Base-by-base conservation (phyloP, 1,284 basidiomycete species). In the Earliella scabrosa region DNA sequence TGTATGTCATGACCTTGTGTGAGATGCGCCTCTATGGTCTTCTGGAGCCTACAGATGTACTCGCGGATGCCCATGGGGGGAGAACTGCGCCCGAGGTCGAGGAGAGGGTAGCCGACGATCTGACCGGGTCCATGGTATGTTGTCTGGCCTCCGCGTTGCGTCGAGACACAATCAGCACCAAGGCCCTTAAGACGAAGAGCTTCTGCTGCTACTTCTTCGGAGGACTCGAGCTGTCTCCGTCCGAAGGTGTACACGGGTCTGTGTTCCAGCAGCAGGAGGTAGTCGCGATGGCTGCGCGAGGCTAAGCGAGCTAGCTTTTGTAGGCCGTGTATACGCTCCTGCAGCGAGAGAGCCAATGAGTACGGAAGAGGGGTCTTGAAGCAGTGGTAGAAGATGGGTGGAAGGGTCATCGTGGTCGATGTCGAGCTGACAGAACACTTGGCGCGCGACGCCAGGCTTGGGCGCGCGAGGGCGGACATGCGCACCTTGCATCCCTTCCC, bases 41-140 rank as follows among this genome's bases (percentile, higher is more conserved):
- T n/a, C n/a, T n/a, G n/a, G n/a, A n/a, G n/a, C n/a, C 77, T 76
- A 69, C 86, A 88, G 39, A 94, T 85, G 68, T 93, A 94, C 59
- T 87, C 87, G 41, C 83, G 84, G 58, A 86, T 82, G 29, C n/a
- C n/a, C n/a, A n/a, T n/a, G n/a, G n/a, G n/a, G n/a, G n/a, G n/a
- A n/a, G n/a, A n/a, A n/a, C n/a, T n/a, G n/a, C n/a, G n/a, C n/a
- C n/a, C n/a, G n/a, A n/a, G n/a, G n/a, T n/a, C n/a, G n/a, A 98
- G 78, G 48, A 98, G 82, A 1, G 95, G 94, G 69, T 99, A 99
- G 31, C 95, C 97, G 13, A 98, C 92, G 60, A 99, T 80, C 74
- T 99, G 97, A 2, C 97, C 97, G 0, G 97, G 97, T 0, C 97
- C 97, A 72, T 99, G 97, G 73, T 95, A 99, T 2, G 97, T 99